Conservation (phyloP, 345 rosid species). For the Rhodamnia rubescens region DNA sequence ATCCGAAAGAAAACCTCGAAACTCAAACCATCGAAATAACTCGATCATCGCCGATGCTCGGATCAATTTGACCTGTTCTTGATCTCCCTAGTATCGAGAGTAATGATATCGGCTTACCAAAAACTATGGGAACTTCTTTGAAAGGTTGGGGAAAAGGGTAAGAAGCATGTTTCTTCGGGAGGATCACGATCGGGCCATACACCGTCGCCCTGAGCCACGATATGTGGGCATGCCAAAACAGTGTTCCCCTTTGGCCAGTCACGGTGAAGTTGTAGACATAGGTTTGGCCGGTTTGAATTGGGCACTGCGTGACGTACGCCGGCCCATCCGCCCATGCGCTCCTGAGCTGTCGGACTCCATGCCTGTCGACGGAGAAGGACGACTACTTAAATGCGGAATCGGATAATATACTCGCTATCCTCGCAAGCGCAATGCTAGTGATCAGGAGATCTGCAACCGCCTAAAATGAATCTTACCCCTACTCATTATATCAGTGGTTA, state of each 20-base stretch:
- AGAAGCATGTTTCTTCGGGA: constrained; percentile 24
- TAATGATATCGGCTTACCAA: constrained; percentile 12
- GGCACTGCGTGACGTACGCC: constrained; percentile 39
- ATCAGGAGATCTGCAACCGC: not conserved
- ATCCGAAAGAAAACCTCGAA: not conserved
- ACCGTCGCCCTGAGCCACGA: constrained; percentile 38
- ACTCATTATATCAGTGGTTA: not conserved
- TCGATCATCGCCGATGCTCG: not conserved
- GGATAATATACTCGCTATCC: not conserved
- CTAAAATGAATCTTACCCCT: not conserved
- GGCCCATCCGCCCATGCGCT: constrained; percentile 62
- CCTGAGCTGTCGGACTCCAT: constrained; percentile 33
- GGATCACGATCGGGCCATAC: constrained; percentile 38
- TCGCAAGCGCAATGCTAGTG: not conserved
- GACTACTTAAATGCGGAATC: not conserved
- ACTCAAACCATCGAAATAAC: not conserved
- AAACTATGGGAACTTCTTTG: constrained; percentile 32
- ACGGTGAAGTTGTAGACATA: constrained; percentile 38
- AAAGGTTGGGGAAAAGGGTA: constrained; percentile 41
- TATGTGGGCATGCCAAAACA: constrained; percentile 52
- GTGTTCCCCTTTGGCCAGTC: constrained; percentile 41
- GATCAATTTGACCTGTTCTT: not conserved
- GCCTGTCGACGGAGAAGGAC: constrained; percentile 12
- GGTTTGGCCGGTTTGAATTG: constrained; percentile 35
- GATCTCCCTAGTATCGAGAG: not conserved